phyloP scores from a whole-genome alignment of 768 basidiomycete genomes.

The Daedaleopsis sinensis region DNA sequence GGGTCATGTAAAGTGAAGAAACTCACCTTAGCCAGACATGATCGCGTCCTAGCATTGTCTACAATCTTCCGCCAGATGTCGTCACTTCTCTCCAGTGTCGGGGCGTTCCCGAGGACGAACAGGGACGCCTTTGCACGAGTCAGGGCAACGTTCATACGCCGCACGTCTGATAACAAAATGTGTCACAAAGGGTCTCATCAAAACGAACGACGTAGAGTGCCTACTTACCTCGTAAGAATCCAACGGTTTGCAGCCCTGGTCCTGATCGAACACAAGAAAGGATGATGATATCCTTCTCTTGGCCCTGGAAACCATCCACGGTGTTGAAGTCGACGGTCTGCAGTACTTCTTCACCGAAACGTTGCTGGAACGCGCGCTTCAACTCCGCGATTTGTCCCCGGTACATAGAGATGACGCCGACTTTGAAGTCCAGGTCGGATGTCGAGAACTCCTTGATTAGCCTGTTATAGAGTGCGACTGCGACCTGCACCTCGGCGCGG shows the following conservation, averaged over 20 bases:
- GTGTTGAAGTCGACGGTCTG: constrained; percentile 90
- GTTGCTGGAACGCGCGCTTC: constrained; percentile 63
- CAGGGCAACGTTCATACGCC: constrained; percentile 98
- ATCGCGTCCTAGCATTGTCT: constrained; percentile 69
- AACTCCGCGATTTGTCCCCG: constrained; percentile 85
- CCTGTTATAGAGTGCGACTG: constrained; percentile 74
- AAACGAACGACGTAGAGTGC: background rate
- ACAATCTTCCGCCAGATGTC: constrained; percentile 79
- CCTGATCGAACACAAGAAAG: constrained; percentile 96
- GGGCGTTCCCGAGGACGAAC: constrained; percentile 89
- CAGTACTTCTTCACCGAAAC: constrained; percentile 73
- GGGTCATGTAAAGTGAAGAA: constrained; percentile 20
- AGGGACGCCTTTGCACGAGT: constrained; percentile 96
- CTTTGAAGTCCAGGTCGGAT: constrained; percentile 53
- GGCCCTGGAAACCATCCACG: constrained; percentile 98
- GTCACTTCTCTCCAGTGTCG: constrained; percentile 88
- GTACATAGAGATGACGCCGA: constrained; percentile 92
- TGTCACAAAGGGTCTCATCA: too few relatives aligned
- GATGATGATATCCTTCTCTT: constrained; percentile 98
- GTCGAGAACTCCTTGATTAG: constrained; percentile 64
- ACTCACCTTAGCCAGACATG: constrained; percentile 64
- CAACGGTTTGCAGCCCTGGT: constrained; percentile 77
- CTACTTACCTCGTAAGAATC: constrained; percentile 79
- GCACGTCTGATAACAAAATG: constrained; percentile 49
- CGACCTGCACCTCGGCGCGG: constrained; percentile 68